phyloP scores from a whole-genome alignment of 345 rosid species.

The Schrenkiella parvula region DNA sequence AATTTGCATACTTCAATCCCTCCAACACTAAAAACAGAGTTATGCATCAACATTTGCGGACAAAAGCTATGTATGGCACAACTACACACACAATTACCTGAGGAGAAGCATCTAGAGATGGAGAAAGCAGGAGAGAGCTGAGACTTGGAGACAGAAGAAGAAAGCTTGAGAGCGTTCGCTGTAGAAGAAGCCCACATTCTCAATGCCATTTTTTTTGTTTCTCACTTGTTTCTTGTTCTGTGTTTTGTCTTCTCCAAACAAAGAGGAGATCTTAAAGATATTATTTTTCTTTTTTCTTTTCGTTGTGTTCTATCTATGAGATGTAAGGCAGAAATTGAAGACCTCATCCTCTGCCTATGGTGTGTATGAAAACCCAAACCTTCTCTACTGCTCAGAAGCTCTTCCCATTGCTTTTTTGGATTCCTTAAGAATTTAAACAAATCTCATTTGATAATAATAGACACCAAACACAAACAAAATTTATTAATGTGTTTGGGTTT shows the following conservation, averaged over 20 bases:
- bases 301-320: slow-evolving; percentile 34
- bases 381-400: slow-evolving; percentile 7
- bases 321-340: slow-evolving; percentile 64
- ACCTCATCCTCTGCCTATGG: slow-evolving; percentile 58
- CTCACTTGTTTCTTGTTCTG: slow-evolving; percentile 3
- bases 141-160: slow-evolving; percentile 35
- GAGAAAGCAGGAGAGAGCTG: slow-evolving; percentile 47
- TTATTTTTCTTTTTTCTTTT: background rate
- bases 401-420: background rate
- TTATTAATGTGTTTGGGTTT: too few species aligned
- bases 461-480: too few species aligned
- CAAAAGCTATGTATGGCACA: background rate
- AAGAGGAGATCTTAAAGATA: slow-evolving; percentile 6
- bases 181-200: slow-evolving; percentile 92
- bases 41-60: slow-evolving; percentile 7
- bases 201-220: slow-evolving; percentile 50
- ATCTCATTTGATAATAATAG: too few species aligned
- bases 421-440: background rate
- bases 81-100: slow-evolving; percentile 37
- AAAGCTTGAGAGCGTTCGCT: slow-evolving; percentile 71
- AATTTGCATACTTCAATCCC: slow-evolving; percentile 78
- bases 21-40: slow-evolving; percentile 54
- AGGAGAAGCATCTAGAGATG: slow-evolving; percentile 77
- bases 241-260: slow-evolving; percentile 11
- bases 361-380: slow-evolving; percentile 23